Evolutionary conservation across 2,329 filamentous ascomycete species (phyloP).

Genomic region (Hypoxylon sp.): DNA sequence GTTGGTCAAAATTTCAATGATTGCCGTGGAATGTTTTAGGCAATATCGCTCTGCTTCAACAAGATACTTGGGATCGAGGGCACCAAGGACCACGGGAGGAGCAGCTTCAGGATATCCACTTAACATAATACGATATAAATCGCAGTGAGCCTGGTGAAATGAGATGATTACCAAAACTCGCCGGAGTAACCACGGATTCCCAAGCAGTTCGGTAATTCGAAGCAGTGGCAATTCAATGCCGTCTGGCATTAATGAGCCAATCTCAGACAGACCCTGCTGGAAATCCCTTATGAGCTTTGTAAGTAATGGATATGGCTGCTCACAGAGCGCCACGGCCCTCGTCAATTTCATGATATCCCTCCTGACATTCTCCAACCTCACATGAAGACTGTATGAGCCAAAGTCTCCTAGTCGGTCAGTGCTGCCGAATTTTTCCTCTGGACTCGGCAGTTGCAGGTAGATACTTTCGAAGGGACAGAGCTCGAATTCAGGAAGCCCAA

Average conservation of each 20-base stretch:
- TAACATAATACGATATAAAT: constrained; percentile 34
- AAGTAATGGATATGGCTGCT: constrained; percentile 44
- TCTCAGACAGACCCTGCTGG: constrained; percentile 35
- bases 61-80: constrained; percentile 4
- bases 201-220: constrained; percentile 28
- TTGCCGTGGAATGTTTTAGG: constrained; percentile 22
- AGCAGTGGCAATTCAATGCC: constrained; percentile 35
- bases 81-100: constrained; percentile 12
- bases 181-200: constrained; percentile 16
- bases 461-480: constrained; percentile 61
- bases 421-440: constrained; percentile 60
- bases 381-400: constrained; percentile 41
- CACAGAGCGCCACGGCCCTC: constrained; percentile 42
- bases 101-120: constrained; percentile 34
- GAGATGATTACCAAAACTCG: constrained; percentile 22
- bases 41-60: constrained; percentile 15
- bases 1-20: constrained; percentile 40
- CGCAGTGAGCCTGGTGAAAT: constrained; percentile 33
- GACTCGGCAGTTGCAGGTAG: constrained; percentile 60
- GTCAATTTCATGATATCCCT: constrained; percentile 47
- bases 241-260: constrained; percentile 33
- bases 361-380: constrained; percentile 42
- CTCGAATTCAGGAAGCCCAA: constrained; percentile 63
- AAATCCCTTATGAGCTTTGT: constrained; percentile 44
- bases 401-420: constrained; percentile 22